phyloP scores from a whole-genome alignment of 495 filamentous ascomycete genomes.

The Neurospora sp. region DNA sequence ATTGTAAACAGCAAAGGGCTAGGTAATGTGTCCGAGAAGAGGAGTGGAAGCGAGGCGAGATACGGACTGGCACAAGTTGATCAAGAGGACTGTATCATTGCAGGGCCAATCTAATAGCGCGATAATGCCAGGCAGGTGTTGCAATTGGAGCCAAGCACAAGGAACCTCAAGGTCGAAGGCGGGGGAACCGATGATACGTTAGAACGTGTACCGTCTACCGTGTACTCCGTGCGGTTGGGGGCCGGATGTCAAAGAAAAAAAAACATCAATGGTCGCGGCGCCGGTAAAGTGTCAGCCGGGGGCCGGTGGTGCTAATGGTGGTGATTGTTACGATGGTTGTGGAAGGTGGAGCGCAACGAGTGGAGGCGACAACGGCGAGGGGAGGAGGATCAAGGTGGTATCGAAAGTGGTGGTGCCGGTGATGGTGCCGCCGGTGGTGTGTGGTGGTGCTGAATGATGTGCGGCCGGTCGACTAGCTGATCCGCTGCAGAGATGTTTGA shows the following conservation, averaged over 20 bases:
- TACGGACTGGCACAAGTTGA: not conserved
- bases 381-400: not conserved
- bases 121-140: not conserved
- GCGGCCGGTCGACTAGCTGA: not conserved
- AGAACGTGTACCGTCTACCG: not conserved
- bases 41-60: not conserved
- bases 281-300: not conserved
- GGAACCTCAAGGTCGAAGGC: not conserved
- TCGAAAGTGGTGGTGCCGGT: not conserved
- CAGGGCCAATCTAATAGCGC: not conserved
- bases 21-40: not conserved
- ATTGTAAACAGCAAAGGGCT: not conserved
- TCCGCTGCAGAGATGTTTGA: not conserved
- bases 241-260: not conserved
- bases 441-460: not conserved
- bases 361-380: not conserved
- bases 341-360: not conserved
- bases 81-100: not conserved
- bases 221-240: not conserved
- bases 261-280: not conserved
- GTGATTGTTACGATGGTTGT: not conserved
- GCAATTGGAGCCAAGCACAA: not conserved
- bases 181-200: not conserved
- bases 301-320: not conserved
- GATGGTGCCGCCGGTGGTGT: not conserved